Percentiles rank a stretch among this genome's conserved stretches.
These are phyloP conservation scores for Prunus davidiana DNA, from an alignment of 306 rosid genomes.

Conservation along the genomic window DNA sequence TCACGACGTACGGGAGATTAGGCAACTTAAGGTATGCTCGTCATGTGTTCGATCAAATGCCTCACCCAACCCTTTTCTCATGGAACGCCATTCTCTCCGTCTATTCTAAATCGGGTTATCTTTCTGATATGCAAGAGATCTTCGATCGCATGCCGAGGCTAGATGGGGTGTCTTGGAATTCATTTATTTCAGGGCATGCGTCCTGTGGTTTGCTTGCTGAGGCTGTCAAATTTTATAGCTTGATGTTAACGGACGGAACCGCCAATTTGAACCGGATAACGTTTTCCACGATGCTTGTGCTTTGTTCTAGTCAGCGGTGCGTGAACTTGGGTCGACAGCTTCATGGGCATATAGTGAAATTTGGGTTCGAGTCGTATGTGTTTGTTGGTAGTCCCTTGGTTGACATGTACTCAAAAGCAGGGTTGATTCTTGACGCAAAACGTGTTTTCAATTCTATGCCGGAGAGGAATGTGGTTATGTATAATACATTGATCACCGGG, in stretches of 20 bases:
- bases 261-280: conserved; percentile 53
- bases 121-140: conserved; percentile 50
- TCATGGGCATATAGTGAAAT: conserved; percentile 71
- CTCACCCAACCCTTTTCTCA: conserved; percentile 56
- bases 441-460: conserved; percentile 51
- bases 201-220: conserved; percentile 27
- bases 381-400: conserved; percentile 86
- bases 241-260: conserved; percentile 51
- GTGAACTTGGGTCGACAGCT: conserved; percentile 63
- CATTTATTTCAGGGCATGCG: conserved; percentile 64
- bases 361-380: conserved; percentile 62
- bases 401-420: conserved; percentile 74
- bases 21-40: conserved; percentile 53
- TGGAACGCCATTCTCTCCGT: conserved; percentile 71
- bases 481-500: conserved; percentile 70
- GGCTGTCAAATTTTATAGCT: conserved; percentile 56
- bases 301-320: conserved; percentile 53
- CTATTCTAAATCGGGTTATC: conserved; percentile 49
- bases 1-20: conserved; percentile 47
- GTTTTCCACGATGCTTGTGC: conserved; percentile 69
- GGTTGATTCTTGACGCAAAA: conserved; percentile 53
- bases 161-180: conserved; percentile 73
- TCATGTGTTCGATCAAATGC: conserved; percentile 56
- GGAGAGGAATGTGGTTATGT: conserved; percentile 69
- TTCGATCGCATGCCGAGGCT: conserved; percentile 54